Conservation (phyloP, 108 stramenopile genomes). For the Mediolabrus comicus region DNA sequence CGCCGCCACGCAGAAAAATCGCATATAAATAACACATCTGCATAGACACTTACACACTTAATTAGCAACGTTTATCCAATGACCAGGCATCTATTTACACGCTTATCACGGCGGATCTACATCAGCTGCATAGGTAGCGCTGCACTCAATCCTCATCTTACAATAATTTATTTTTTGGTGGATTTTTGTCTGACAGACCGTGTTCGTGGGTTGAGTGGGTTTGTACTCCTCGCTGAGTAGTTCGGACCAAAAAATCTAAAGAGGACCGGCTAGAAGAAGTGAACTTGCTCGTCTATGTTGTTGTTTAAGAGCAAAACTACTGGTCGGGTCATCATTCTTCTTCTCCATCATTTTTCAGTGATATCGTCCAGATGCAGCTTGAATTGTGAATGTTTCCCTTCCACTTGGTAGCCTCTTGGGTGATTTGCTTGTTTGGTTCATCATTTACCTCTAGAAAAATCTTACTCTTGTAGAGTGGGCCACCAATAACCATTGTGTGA, state of each 20-base stretch:
- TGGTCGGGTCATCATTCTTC: neutral
- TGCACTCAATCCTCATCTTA: too few species aligned
- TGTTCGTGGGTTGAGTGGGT: neutral
- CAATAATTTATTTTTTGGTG: neutral
- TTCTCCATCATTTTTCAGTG: neutral
- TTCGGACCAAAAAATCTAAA: too few species aligned
- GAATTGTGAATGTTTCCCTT: slow-evolving; percentile 27
- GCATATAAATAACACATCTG: neutral
- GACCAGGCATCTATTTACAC: too few species aligned
- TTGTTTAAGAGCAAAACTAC: too few species aligned
- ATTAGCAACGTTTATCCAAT: neutral
- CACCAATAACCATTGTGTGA: slow-evolving; percentile 51
- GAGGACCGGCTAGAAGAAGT: neutral
- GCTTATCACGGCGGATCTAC: too few species aligned
- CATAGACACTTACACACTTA: neutral
- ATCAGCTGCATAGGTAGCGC: too few species aligned
- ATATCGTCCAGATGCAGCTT: slow-evolving; percentile 20
- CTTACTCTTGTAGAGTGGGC: slow-evolving; percentile 35
- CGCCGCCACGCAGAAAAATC: neutral
- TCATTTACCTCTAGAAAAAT: slow-evolving; percentile 1
- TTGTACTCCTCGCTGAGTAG: too few species aligned
- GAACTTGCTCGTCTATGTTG: neutral
- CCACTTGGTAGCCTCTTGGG: slow-evolving; percentile 2
- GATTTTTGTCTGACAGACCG: neutral
- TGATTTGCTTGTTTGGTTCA: neutral